Evolutionary conservation across 495 filamentous ascomycete species (phyloP).

Genomic region (Talaromyces liani): DNA sequence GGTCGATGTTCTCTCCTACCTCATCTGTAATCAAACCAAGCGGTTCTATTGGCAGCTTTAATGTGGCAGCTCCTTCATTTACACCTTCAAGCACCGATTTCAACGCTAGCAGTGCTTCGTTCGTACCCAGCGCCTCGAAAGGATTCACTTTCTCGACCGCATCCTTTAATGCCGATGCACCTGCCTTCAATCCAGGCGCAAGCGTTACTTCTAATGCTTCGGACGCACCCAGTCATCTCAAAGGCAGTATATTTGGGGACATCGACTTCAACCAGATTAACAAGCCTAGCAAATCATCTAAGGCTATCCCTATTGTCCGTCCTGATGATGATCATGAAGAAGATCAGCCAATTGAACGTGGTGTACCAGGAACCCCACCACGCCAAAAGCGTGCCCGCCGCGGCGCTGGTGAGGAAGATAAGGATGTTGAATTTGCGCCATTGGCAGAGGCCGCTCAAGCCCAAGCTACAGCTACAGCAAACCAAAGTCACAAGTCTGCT

Average conservation of each 20-base stretch:
- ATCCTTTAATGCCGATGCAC: constrained; percentile 74
- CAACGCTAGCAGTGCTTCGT: constrained; percentile 13
- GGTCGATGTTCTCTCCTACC: constrained; percentile 10
- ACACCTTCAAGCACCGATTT: constrained; percentile 44
- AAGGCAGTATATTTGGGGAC: constrained; percentile 65
- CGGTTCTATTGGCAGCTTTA: constrained; percentile 36
- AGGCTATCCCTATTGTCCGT: constrained; percentile 72
- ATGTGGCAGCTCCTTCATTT: constrained; percentile 63
- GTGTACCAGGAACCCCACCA: constrained; percentile 31
- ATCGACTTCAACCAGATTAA: constrained; percentile 57
- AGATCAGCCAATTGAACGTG: constrained; percentile 31
- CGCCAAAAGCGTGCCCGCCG: constrained; percentile 68
- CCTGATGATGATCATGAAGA: constrained; percentile 50
- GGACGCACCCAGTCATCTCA: constrained; percentile 18
- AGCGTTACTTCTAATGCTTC: constrained; percentile 19
- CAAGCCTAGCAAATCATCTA: constrained; percentile 61
- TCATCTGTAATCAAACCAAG: constrained; percentile 23
- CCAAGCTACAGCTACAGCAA: constrained; percentile 24
- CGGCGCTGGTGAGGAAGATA: constrained; percentile 51
- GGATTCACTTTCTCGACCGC: constrained; percentile 71
- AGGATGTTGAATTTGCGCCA: constrained; percentile 61
- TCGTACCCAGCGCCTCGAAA: constrained; percentile 24
- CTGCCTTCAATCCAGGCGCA: constrained; percentile 63
- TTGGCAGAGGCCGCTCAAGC: constrained; percentile 35
- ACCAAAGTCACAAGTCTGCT: constrained; percentile 19